Evolutionary conservation across 169 alveolate species (phyloP).

Genomic region (Theileria orientalis): DNA sequence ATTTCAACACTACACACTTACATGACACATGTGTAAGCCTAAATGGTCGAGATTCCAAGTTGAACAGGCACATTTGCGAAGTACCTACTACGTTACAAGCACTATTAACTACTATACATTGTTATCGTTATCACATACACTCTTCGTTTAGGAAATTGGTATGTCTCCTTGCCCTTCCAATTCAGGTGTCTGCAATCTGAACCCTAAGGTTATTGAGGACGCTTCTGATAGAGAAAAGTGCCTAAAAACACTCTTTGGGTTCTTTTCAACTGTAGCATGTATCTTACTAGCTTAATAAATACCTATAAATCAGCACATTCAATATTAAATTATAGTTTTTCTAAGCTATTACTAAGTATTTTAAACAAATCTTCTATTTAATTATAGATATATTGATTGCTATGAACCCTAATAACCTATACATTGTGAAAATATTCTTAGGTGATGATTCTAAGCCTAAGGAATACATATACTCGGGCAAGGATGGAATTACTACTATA

Average conservation of each 20-base stretch:
- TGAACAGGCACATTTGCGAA: constrained; percentile 54
- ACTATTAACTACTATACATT: neutral
- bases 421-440: neutral
- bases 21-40: constrained; percentile 23
- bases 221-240: constrained; percentile 55
- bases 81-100: neutral
- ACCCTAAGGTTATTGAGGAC: constrained; percentile 25
- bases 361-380: neutral
- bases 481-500: constrained; percentile 23
- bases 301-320: neutral
- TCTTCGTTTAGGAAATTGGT: constrained; percentile 49
- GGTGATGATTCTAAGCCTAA: constrained; percentile 25
- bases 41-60: constrained; percentile 21
- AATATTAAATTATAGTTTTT: too few species aligned
- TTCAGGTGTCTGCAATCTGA: constrained; percentile 12
- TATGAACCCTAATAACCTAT: too few species aligned
- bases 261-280: constrained; percentile 51
- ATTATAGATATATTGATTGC: too few species aligned
- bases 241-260: constrained; percentile 41
- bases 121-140: neutral
- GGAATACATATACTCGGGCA: constrained; percentile 23
- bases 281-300: neutral
- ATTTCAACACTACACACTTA: constrained; percentile 21
- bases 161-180: constrained; percentile 17
- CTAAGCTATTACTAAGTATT: neutral